Conservation (phyloP, 495 filamentous ascomycete genomes). For the Podospora pseudocomata region DNA sequence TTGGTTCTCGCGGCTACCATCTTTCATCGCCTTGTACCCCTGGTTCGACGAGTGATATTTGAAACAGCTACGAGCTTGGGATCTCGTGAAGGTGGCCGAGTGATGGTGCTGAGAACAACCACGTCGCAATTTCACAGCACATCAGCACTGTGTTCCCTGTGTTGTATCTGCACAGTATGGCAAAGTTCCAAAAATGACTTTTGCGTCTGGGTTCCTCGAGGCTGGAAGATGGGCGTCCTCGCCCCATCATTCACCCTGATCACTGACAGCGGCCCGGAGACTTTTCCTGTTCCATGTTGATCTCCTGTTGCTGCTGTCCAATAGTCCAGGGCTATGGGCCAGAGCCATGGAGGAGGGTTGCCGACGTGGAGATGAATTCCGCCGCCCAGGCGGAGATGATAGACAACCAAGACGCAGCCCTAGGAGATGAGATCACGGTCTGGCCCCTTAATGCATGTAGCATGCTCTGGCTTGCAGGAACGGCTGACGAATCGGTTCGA, state of each 20-base stretch:
- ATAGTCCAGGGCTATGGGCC: background rate
- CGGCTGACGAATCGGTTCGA: background rate
- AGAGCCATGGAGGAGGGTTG: background rate
- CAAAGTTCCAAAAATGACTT: background rate
- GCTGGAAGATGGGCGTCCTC: background rate
- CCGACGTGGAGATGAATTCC: background rate
- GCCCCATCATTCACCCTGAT: background rate
- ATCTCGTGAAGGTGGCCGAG: background rate
- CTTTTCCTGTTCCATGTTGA: background rate
- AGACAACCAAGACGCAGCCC: background rate
- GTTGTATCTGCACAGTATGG: background rate
- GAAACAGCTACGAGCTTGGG: background rate
- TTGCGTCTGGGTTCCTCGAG: background rate
- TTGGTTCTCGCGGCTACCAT: background rate
- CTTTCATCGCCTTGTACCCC: background rate
- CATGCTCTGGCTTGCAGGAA: background rate
- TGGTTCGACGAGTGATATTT: background rate
- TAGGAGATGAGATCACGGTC: background rate
- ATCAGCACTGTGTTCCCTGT: background rate
- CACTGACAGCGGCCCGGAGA: background rate
- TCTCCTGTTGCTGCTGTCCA: background rate
- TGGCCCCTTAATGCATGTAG: background rate
- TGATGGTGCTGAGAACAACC: background rate
- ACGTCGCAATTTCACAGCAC: background rate
- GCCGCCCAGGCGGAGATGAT: background rate